These are phyloP conservation scores for Gymnopus androsaceus DNA, from an alignment of 1,284 basidiomycete species.

Conservation along the genomic window DNA sequence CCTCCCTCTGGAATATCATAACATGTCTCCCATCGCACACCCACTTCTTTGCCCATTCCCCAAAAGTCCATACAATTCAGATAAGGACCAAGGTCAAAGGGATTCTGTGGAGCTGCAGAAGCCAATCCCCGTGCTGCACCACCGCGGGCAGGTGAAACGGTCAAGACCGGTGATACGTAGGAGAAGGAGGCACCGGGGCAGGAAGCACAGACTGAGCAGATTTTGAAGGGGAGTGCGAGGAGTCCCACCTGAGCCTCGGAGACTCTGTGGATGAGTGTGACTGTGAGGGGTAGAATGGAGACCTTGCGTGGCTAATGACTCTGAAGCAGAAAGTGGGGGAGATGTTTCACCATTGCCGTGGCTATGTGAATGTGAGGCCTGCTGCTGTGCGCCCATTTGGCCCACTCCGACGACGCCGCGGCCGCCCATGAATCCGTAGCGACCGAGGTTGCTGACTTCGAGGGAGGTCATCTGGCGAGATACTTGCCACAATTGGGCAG, in stretches of 20 bases:
- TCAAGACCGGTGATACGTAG: conserved; percentile 92
- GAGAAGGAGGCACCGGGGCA: conserved; percentile 54
- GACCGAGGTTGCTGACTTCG: conserved; percentile 92
- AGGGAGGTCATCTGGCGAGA: conserved; percentile 94
- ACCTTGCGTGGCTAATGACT: background rate
- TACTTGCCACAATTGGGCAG: conserved; percentile 90
- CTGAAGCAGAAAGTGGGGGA: conserved; percentile 1
- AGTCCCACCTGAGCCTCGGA: conserved; percentile 1
- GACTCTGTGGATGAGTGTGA: background rate
- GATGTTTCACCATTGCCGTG: background rate
- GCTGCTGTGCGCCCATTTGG: conserved; percentile 59
- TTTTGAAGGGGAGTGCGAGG: conserved; percentile 36
- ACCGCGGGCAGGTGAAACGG: conserved; percentile 82
- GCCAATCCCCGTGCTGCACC: conserved; percentile 84
- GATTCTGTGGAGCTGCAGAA: conserved; percentile 64
- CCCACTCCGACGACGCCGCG: conserved; percentile 74
- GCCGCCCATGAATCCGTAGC: conserved; percentile 97
- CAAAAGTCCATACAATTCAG: conserved; percentile 97
- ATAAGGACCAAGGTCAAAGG: conserved; percentile 86
- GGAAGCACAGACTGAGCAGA: conserved; percentile 37
- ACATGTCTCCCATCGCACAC: conserved; percentile 86
- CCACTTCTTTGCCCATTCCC: conserved; percentile 81
- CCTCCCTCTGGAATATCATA: conserved; percentile 90
- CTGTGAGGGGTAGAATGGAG: background rate
- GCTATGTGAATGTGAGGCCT: background rate